A percentile compares a stretch with the other conserved stretches of the same genome.
Evolutionary conservation across 257 asterid genomes (phyloP).

Genomic region (Primulina tabacum): DNA sequence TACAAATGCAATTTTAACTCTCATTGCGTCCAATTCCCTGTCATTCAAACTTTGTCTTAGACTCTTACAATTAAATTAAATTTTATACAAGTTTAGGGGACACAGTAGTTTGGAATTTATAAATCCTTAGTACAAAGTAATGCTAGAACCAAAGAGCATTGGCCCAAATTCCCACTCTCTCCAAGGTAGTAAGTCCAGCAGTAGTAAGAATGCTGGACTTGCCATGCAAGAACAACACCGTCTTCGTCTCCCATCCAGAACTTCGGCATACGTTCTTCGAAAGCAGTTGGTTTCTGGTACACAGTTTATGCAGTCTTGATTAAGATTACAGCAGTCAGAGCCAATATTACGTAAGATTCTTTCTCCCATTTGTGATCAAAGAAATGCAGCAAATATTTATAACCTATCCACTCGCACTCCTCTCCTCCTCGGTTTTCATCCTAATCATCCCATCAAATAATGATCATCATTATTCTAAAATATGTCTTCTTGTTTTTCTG

Average conservation of each 20-base stretch:
- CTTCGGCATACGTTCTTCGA: constrained; percentile 53
- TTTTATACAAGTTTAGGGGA: too few relatives aligned
- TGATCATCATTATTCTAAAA: neutral
- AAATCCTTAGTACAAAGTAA: too few relatives aligned
- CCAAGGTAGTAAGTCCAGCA: too few relatives aligned
- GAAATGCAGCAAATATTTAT: constrained; percentile 59
- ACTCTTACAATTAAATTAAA: too few relatives aligned
- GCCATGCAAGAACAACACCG: neutral
- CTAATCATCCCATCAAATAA: constrained; percentile 28
- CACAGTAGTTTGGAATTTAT: too few relatives aligned
- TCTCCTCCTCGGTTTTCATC: constrained; percentile 63
- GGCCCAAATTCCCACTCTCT: too few relatives aligned
- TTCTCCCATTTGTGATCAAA: constrained; percentile 51
- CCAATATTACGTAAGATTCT: constrained; percentile 60
- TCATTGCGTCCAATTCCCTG: too few relatives aligned
- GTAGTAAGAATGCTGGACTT: neutral
- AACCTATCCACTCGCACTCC: constrained; percentile 63
- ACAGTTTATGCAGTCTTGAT: constrained; percentile 62
- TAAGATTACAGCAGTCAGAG: constrained; percentile 76
- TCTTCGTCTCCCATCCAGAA: constrained; percentile 59
- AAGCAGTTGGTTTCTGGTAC: constrained; percentile 51
- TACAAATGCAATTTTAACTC: too few relatives aligned
- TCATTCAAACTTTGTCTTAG: too few relatives aligned
- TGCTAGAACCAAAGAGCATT: too few relatives aligned
- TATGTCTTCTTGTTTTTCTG: too few relatives aligned